Base-by-base conservation (phyloP, 1,139 yeast species). In the Entelexis paramagnoliae region DNA sequence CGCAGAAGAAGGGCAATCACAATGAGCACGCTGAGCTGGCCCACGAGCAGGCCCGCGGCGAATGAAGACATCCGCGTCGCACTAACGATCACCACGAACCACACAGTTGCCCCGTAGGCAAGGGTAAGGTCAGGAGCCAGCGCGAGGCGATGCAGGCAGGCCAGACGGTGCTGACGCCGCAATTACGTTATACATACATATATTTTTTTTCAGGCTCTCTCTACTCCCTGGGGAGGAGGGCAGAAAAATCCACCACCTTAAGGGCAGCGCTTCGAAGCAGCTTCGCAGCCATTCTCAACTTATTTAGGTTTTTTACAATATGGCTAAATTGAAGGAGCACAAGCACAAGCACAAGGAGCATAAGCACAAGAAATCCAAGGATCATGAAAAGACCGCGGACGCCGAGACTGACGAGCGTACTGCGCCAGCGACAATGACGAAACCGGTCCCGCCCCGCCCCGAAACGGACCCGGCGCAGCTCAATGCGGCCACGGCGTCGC, bases 21-120 rank as follows among this genome's bases (percentile, higher is more conserved):
- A 0, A 87, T 61, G 26, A 89, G 75, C 8, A 89, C 95, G 59
- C 93, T 83, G 42, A 86, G 63, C 66, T 91, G 97, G 1, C 98
- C 98, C 4, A 68, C 62, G 17, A 68, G 54, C 36, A 68, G 60
- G 16, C 72, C 72, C 40, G 65, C 62, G 16, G 68, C 66, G 51
- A 68, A 68, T 47, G 66, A 60, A 42, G 59, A 51, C 61, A 59
- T 57, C 14, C 39, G 30, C 30, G 7, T 5, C 26, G 28, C 28
- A n/a, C n/a, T n/a, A n/a, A n/a, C n/a, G 3, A 11, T 28, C 4
- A 10, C 3, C 14, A 10, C 30, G 4, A 10, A 28, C 13, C 14
- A 13, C 30, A 11, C 30, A 8, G 28, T 28, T 11, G 30, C 30
- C 14, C 11, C 29, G 14, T 9, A 5, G 16, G 9, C 42, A 5